These are phyloP conservation scores for Paragyromitra xinjiangensis DNA, from an alignment of 495 filamentous ascomycete genomes.

Conservation along the genomic window DNA sequence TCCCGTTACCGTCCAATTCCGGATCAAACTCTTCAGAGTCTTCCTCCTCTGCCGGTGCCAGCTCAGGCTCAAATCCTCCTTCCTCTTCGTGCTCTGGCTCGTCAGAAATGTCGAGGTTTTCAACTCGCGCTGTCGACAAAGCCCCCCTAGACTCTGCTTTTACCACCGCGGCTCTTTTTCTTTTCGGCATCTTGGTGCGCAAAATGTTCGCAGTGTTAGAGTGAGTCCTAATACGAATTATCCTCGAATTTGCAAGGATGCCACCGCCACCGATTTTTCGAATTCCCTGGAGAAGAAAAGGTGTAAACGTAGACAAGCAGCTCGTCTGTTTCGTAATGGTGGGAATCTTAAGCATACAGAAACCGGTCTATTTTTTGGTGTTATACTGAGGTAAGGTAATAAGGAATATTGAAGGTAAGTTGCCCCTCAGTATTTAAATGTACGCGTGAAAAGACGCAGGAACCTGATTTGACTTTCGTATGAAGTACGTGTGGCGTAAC, in stretches of 20 bases:
- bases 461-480: neutral
- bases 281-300: neutral
- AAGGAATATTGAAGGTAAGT: neutral
- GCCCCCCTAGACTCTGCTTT: neutral
- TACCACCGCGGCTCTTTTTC: slow-evolving; percentile 14
- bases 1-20: neutral
- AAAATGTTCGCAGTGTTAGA: neutral
- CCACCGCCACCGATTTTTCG: slow-evolving; percentile 4
- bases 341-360: slow-evolving; percentile 7
- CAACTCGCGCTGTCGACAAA: neutral
- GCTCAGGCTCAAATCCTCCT: slow-evolving; percentile 23
- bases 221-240: neutral
- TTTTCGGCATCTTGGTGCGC: slow-evolving; percentile 23
- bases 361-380: too few species aligned
- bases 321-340: neutral
- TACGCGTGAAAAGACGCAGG: neutral
- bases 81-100: neutral
- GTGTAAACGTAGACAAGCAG: slow-evolving; percentile 11
- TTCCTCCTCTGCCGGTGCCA: slow-evolving; percentile 16
- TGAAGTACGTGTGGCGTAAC: slow-evolving; percentile 6
- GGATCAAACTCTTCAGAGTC: slow-evolving; percentile 20
- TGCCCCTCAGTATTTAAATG: neutral
- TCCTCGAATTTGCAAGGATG: neutral
- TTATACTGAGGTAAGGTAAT: neutral
- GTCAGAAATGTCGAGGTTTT: neutral